phyloP scores from a whole-genome alignment of 495 filamentous ascomycete genomes.

The Hypomontagnella monticulosa region DNA sequence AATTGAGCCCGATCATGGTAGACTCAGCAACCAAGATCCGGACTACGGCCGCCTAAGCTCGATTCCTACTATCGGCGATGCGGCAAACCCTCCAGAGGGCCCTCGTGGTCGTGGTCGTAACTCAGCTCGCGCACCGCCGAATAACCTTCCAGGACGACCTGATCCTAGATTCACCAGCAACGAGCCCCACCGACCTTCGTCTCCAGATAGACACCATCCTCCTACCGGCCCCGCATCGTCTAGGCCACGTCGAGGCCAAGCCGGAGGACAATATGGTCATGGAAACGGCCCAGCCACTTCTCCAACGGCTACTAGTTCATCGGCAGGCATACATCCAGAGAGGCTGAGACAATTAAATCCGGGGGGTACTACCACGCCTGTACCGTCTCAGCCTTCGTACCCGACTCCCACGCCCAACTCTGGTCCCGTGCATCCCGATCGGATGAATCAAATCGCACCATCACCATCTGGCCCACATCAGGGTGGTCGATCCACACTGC shows the following conservation, averaged over 20 bases:
- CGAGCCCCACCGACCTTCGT: constrained; percentile 51
- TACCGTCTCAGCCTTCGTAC: constrained; percentile 37
- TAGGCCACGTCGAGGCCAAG: constrained; percentile 51
- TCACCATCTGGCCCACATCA: constrained; percentile 36
- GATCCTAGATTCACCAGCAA: constrained; percentile 49
- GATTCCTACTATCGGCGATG: constrained; percentile 58
- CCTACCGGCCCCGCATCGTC: constrained; percentile 61
- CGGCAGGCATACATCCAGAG: constrained; percentile 55
- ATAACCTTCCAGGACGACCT: constrained; percentile 47
- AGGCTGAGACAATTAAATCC: constrained; percentile 51
- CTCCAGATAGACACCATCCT: constrained; percentile 57
- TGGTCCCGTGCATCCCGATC: constrained; percentile 60
- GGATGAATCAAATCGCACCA: constrained; percentile 52
- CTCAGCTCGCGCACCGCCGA: constrained; percentile 46
- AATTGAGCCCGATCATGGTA: constrained; percentile 64
- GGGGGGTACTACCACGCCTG: constrained; percentile 29
- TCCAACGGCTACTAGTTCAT: constrained; percentile 40
- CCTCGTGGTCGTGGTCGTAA: constrained; percentile 67
- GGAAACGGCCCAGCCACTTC: constrained; percentile 42
- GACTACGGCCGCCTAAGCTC: constrained; percentile 69
- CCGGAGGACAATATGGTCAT: constrained; percentile 46
- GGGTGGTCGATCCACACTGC: constrained; percentile 40
- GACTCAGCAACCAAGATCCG: constrained; percentile 66
- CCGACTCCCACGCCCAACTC: constrained; percentile 37
- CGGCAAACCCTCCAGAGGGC: constrained; percentile 73